Conservation (phyloP, 345 rosid species). For the Salix arbutifolia region DNA sequence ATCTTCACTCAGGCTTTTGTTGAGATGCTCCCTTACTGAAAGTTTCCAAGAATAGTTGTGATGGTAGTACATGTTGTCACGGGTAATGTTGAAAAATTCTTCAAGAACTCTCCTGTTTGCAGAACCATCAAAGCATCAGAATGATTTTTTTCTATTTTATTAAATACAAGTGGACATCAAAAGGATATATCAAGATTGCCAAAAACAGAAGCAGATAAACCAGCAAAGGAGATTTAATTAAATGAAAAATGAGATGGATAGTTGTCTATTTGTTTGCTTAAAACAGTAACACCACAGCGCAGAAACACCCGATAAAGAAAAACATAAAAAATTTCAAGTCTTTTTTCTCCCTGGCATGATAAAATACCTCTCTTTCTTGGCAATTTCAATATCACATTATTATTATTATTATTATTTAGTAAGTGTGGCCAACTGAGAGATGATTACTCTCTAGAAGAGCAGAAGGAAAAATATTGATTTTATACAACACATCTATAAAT, state of each 20-base stretch:
- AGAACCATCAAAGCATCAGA: constrained; percentile 5
- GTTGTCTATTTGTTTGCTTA: not conserved
- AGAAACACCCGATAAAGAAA: not conserved
- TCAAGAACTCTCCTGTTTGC: constrained; percentile 64
- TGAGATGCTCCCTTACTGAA: constrained; percentile 69
- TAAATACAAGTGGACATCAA: not conserved
- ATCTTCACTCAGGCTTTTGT: constrained; percentile 67
- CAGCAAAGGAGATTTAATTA: not conserved
- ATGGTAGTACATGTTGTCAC: constrained; percentile 73
- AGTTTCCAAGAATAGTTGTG: constrained; percentile 76
- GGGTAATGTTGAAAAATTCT: constrained; percentile 47
- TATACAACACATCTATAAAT: not conserved
- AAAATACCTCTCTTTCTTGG: not conserved
- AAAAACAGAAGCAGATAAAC: not conserved
- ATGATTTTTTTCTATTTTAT: not conserved
- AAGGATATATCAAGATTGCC: not conserved
- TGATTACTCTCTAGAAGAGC: not conserved
- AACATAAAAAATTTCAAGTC: not conserved
- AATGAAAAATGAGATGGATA: not conserved
- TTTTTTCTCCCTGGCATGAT: not conserved
- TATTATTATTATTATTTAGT: not conserved
- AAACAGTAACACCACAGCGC: not conserved
- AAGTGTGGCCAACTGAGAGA: not conserved
- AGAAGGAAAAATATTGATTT: not conserved
- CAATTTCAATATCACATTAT: not conserved